A percentile compares a stretch with the other conserved stretches of the same genome.
phyloP scores from a whole-genome alignment of 352 stramenopile genomes.

The Albugo candida region DNA sequence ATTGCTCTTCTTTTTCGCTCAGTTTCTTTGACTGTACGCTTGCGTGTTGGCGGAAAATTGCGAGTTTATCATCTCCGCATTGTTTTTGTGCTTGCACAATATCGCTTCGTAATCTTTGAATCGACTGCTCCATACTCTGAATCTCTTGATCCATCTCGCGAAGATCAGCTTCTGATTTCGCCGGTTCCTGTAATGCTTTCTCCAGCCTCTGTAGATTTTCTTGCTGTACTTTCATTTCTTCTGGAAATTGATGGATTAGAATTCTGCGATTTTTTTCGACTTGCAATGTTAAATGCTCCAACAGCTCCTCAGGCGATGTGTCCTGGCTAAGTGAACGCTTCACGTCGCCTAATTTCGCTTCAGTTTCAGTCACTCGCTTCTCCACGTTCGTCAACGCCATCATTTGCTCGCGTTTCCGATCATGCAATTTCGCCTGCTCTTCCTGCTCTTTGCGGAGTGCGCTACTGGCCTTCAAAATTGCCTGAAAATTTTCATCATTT shows the following conservation, averaged over 20 bases:
- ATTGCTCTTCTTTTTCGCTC: slow-evolving; percentile 73
- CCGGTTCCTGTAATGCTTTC: slow-evolving; percentile 36
- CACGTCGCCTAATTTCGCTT: slow-evolving; percentile 52
- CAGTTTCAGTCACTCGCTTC: slow-evolving; percentile 46
- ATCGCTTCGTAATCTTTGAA: slow-evolving; percentile 43
- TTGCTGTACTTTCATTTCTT: slow-evolving; percentile 52
- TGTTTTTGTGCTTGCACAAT: slow-evolving; percentile 49
- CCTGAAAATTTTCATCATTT: slow-evolving; percentile 64
- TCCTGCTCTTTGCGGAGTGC: slow-evolving; percentile 86
- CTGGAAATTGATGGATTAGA: slow-evolving; percentile 42
- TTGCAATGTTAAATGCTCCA: slow-evolving; percentile 65
- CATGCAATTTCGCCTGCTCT: slow-evolving; percentile 81
- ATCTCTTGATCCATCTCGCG: slow-evolving; percentile 75
- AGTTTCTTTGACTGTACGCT: slow-evolving; percentile 79
- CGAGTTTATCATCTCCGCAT: slow-evolving; percentile 77
- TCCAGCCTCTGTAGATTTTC: slow-evolving; percentile 65
- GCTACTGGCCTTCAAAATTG: slow-evolving; percentile 81
- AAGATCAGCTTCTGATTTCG: slow-evolving; percentile 75
- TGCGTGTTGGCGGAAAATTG: slow-evolving; percentile 79
- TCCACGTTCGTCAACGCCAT: slow-evolving; percentile 69
- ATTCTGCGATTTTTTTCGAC: slow-evolving; percentile 59
- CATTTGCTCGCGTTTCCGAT: slow-evolving; percentile 80
- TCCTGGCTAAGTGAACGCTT: slow-evolving; percentile 50
- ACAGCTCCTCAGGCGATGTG: slow-evolving; percentile 67
- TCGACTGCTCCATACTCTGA: slow-evolving; percentile 27